Evolutionary conservation across 257 asterid genomes (phyloP), one percentile per base, ranked within the genome.

Genomic region (Rhazya stricta): DNA sequence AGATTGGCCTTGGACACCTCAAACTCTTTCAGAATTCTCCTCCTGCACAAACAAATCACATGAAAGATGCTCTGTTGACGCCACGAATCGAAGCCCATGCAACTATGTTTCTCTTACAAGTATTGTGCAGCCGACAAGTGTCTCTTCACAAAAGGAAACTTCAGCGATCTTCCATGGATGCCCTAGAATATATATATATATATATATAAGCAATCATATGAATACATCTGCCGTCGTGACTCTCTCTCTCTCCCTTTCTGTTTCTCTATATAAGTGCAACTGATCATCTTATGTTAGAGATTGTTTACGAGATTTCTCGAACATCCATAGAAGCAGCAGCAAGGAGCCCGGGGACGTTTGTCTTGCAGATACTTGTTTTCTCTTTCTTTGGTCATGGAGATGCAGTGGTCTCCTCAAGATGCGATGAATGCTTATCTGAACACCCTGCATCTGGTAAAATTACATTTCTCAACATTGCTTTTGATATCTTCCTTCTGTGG

Each of bases 381-480:
- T 45, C 58, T 60, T 73, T 42, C 41, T 11, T 42, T 56, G 21
- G 19, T 2, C 45, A 48, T 50, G 69, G 54, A 51, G 63, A 77
- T 72, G 74, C 74, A 66, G 71, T 78, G 81, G 81, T 78, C 77
- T 66, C 74, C 81, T 58, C 71, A 66, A 54, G 74, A 54, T 11
- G 81, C 81, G 74, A 78, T 78, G 78, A 56, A 73, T 39, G 81
- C 81, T 72, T 78, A 72, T 58, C 27, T 72, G 74, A 54, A 72
- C 56, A 72, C 77, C 5, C 29, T 78, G 65, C 70, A 78, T 50
- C 65, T 78, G 78, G 81, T 78, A 66, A 41, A 48, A 27, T 25
- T 48, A 9, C 56, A 5, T 41, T 2, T 60, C 37, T 62, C 9
- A 29, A 12, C 4, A 48, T 48, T 43, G 11, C 12, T 43, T 11